Base-by-base conservation (phyloP, 805 yeast species). In the Ogataea sp. region DNA sequence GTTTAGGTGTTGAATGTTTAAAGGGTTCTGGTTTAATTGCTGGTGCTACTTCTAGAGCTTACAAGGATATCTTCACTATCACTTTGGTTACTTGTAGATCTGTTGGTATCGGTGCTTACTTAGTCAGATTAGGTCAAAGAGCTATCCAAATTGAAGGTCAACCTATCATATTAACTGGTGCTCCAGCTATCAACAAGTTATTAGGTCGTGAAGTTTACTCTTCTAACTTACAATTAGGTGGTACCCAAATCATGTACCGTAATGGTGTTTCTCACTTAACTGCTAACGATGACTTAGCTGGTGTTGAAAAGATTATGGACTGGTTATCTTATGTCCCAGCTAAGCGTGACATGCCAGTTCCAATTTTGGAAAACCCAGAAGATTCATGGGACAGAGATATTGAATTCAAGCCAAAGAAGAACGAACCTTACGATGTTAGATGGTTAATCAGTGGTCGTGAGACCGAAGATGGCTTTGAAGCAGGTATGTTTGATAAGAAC, bases 81-180 rank as follows among this genome's bases (percentile, higher is more conserved):
- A 90, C 98, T n/a, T 73, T 93, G 62, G 98, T 93, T 40, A 93
- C 98, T n/a, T 89, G 97, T 70, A 82, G 99, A 74, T 89, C 97
- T 38, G 99, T 93, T 55, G 99, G 99, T 81, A 93, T 93, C 62
- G 99, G 99, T 71, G 99, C 99, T 34, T 93, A 93, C 61, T 73
- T 93, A 60, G 98, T 93, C 32, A 83, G 99, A 67, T 75, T 93
- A 50, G 99, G 99, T 56, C 97, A 93, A 73, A 83, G 99, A 73
- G 95, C 97, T 32, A 89, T 93, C 55, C 99, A 93, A 70, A 84
- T 93, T 53, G 97, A 93, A 64, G 98, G 98, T 32, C 97, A 93
- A 67, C 98, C 99, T 40, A 87, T 93, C 53, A 90, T 93, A 51
- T 80, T 93, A 58, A 93, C 99, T 41, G 99, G 99, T 75, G 98